A percentile compares a stretch with the other conserved stretches of the same genome.
phyloP scores from a whole-genome alignment of 129 eudicot species.

The Centaurea solstitialis region DNA sequence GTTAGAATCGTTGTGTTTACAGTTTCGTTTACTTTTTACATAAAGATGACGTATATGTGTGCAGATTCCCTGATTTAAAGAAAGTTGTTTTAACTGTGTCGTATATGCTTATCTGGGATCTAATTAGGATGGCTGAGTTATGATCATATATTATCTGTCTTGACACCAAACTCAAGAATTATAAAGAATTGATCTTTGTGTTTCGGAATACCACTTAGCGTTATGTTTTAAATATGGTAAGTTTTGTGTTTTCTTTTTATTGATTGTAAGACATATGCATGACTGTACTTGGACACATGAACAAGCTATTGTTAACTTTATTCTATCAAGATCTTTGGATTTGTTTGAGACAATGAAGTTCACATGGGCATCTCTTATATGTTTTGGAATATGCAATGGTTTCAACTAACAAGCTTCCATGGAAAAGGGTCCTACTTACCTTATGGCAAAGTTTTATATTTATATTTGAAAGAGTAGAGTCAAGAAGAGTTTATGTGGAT shows the following conservation, averaged over 20 bases:
- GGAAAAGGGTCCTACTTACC: constrained; percentile 40
- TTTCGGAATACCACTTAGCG: neutral
- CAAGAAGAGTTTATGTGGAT: constrained; percentile 40
- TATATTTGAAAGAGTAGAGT: constrained; percentile 24
- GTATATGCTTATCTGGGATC: neutral
- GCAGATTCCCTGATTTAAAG: neutral
- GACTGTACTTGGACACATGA: neutral
- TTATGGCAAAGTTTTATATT: constrained; percentile 23
- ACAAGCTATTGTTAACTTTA: constrained; percentile 10
- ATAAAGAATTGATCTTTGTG: neutral
- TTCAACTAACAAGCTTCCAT: constrained; percentile 37
- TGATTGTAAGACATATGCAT: neutral
- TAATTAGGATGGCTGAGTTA: neutral
- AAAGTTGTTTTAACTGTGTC: neutral
- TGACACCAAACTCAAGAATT: neutral
- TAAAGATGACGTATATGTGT: neutral
- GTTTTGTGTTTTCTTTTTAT: neutral
- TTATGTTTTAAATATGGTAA: neutral
- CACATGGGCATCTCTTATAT: constrained; percentile 38
- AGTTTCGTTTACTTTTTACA: neutral
- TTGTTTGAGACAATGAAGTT: constrained; percentile 36
- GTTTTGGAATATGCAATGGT: constrained; percentile 43
- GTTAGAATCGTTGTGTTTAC: neutral
- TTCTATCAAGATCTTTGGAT: constrained; percentile 16
- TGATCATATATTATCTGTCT: neutral